Base-by-base conservation (phyloP, 768 basidiomycete genomes). In the Sporobolomyces pararoseus region DNA sequence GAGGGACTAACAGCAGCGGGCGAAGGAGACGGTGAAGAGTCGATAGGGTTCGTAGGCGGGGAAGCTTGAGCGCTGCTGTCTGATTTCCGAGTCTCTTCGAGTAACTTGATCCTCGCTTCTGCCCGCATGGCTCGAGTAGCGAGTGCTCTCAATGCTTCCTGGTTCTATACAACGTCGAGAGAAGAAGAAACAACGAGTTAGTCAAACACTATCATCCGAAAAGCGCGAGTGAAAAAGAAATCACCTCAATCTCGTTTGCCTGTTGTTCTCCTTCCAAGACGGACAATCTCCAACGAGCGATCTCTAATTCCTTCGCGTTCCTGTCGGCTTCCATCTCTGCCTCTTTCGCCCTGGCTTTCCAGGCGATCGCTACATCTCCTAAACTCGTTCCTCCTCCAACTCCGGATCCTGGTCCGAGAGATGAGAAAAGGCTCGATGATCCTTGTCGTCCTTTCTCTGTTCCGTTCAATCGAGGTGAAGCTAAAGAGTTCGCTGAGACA, bases 291-390 rank as follows among this genome's bases (percentile, higher is more conserved):
- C 73, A 74, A 14, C 66, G 17, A 25, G 70, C 70, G 13, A 74
- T 71, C 65, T 74, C 73, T 29, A 74, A 37, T 57, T 74, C 70
- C 57, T 71, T 74, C 7, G 27, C 54, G 27, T 29, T 59, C 23
- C 73, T 31, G 7, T 66, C 64, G 14, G 53, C 63, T 5, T 74
- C 68, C 52, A 65, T 51, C 66, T 70, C 72, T 0, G 63, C 62
- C 32, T 52, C 46, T n/a, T 51, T 55, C 13, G 66, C 32, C 34
- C 50, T 34, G 9, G 21, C 50, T 63, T 65, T 67, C 58, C 47
- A 55, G 2, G n/a, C 54, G 2, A 32, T 25, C 23, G 55, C 39
- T 1, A n/a, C n/a, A n/a, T n/a, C n/a, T n/a, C n/a, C n/a, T n/a
- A n/a, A 27, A 53, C 14, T 49, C 31, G 46, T 23, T 49, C 44